A percentile compares a stretch with the other conserved stretches of the same genome.
Evolutionary conservation across 2,329 filamentous ascomycete genomes (phyloP).

Genomic region (Huntiella bhutanensis): DNA sequence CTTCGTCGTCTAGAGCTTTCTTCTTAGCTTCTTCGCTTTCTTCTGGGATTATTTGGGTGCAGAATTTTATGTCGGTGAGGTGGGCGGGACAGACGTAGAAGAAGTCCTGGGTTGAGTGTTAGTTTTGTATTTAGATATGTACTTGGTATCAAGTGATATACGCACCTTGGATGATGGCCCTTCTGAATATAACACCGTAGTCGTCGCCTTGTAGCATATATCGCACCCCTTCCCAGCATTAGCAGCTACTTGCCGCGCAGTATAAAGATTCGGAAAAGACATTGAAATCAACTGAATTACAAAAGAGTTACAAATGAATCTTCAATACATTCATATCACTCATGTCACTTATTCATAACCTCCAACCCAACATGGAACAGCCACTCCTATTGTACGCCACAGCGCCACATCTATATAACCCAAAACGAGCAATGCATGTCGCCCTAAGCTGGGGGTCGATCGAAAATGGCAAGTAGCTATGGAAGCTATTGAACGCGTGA

Average conservation of each 20-base stretch:
- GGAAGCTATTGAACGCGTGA: no score
- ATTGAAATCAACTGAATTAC: slow-evolving; percentile 16
- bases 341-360: no score
- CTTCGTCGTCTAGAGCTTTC: slow-evolving; percentile 44
- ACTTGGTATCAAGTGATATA: background rate
- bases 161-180: slow-evolving; percentile 10
- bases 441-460: no score
- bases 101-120: slow-evolving; percentile 40
- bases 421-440: no score
- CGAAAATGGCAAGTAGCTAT: no score
- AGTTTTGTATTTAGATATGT: slow-evolving; percentile 8
- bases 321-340: no score
- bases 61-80: slow-evolving; percentile 68
- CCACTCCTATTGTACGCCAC: no score
- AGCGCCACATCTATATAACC: no score
- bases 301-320: no score
- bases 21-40: slow-evolving; percentile 27
- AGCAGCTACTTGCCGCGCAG: slow-evolving; percentile 72
- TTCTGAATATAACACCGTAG: slow-evolving; percentile 56
- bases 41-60: slow-evolving; percentile 52
- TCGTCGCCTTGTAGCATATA: slow-evolving; percentile 77
- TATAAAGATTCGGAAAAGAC: slow-evolving; percentile 60
- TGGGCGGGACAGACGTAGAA: slow-evolving; percentile 81
- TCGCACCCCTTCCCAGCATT: slow-evolving; percentile 68
- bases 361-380: no score